phyloP scores from a whole-genome alignment of 2,329 filamentous ascomycete species.

The Blastomyces parvus region DNA sequence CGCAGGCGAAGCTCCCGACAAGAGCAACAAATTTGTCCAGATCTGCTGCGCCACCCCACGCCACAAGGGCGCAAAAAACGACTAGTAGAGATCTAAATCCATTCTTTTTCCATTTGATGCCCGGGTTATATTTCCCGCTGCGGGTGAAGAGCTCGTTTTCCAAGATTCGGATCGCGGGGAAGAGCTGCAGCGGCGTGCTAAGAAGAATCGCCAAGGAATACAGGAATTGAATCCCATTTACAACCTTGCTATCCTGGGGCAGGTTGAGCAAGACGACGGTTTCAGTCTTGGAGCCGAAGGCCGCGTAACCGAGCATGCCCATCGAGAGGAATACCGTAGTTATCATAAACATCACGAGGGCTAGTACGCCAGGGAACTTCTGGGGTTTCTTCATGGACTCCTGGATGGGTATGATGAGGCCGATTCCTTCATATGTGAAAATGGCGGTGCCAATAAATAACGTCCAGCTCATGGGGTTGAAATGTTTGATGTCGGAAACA shows the following conservation, averaged over 20 bases:
- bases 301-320: constrained; percentile 88
- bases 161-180: constrained; percentile 92
- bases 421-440: constrained; percentile 97
- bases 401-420: constrained; percentile 95
- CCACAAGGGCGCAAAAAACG: constrained; percentile 71
- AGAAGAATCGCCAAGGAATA: constrained; percentile 97
- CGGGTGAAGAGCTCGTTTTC: constrained; percentile 89
- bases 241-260: constrained; percentile 87
- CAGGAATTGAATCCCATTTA: constrained; percentile 91
- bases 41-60: constrained; percentile 85
- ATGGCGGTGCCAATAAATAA: constrained; percentile 98
- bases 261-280: constrained; percentile 94
- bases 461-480: constrained; percentile 89
- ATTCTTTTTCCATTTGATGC: constrained; percentile 99
- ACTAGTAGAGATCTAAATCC: constrained; percentile 90
- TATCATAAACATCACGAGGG: constrained; percentile 88
- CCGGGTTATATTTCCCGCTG: constrained; percentile 94
- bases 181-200: constrained; percentile 91
- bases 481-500: constrained; percentile 77
- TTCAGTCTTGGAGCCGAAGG: constrained; percentile 89
- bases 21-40: constrained; percentile 95
- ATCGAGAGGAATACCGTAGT: constrained; percentile 83
- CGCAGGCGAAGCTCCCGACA: constrained; percentile 95
- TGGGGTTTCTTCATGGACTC: constrained; percentile 87
- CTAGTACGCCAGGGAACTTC: constrained; percentile 84